Evolutionary conservation across 1,139 yeast genomes (phyloP).

Genomic region (Nakaseomyces uthaithaninus): DNA sequence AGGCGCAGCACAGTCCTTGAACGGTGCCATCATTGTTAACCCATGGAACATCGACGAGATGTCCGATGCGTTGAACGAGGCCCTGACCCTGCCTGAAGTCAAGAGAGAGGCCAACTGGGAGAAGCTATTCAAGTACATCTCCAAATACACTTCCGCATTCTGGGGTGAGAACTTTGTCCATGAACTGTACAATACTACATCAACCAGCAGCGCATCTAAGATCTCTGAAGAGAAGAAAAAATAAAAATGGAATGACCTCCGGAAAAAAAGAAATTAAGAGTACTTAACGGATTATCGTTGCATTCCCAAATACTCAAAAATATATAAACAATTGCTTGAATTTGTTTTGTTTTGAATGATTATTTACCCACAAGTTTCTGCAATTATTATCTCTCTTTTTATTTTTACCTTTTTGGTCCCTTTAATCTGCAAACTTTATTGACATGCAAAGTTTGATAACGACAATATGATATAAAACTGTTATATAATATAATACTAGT

Average conservation of each 20-base stretch:
- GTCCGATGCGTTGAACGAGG: constrained; percentile 77
- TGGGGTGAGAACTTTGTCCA: constrained; percentile 98
- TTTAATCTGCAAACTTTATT: too few relatives aligned
- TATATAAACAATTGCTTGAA: too few relatives aligned
- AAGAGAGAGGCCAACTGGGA: constrained; percentile 70
- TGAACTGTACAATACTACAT: constrained; percentile 49
- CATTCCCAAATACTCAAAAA: too few relatives aligned
- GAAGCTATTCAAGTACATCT: constrained; percentile 75
- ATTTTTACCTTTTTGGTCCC: too few relatives aligned
- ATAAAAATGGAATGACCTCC: background rate
- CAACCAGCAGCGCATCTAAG: constrained; percentile 3
- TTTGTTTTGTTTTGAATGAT: too few relatives aligned
- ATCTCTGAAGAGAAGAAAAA: background rate
- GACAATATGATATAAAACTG: too few relatives aligned
- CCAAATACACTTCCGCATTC: constrained; percentile 86
- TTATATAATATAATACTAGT: too few relatives aligned
- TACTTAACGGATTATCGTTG: too few relatives aligned
- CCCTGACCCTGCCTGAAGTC: constrained; percentile 77
- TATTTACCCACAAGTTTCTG: too few relatives aligned
- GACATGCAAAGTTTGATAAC: too few relatives aligned
- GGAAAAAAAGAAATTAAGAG: too few relatives aligned
- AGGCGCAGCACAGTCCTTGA: constrained; percentile 97
- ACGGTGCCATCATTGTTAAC: constrained; percentile 87
- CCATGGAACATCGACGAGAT: constrained; percentile 98
- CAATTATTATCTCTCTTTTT: too few relatives aligned